Percentiles rank a stretch among this genome's conserved stretches.
These are phyloP conservation scores for Isatis lusitanica DNA, from an alignment of 441 rosid genomes.

Conservation along the genomic window DNA sequence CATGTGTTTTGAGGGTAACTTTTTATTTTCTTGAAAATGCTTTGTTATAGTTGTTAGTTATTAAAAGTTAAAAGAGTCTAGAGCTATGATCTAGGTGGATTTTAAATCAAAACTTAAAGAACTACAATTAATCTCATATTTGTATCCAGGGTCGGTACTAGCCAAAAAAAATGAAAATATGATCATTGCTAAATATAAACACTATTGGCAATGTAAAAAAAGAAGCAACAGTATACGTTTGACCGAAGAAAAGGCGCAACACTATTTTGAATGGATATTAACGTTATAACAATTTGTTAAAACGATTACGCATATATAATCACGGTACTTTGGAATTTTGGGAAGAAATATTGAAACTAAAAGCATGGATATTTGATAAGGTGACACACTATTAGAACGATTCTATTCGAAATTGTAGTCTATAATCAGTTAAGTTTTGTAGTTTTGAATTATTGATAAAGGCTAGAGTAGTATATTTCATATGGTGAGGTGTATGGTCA, in stretches of 20 bases:
- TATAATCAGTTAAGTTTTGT: too few species aligned
- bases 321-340: too few species aligned
- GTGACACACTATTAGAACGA: background rate
- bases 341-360: too few species aligned
- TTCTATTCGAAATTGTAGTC: background rate
- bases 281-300: too few species aligned
- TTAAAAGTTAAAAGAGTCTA: background rate
- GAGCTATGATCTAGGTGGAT: background rate
- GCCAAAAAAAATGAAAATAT: background rate
- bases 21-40: background rate
- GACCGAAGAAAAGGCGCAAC: too few species aligned
- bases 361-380: too few species aligned
- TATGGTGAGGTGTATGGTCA: conserved; percentile 10
- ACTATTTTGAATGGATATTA: too few species aligned
- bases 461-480: background rate
- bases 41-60: background rate
- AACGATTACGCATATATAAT: too few species aligned
- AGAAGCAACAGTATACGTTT: too few species aligned
- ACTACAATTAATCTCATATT: background rate
- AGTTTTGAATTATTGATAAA: background rate
- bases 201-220: too few species aligned
- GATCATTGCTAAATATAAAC: background rate
- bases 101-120: background rate
- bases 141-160: background rate
- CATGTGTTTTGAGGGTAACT: background rate